Evolutionary conservation across 352 stramenopile genomes (phyloP).

Genomic region (Globisporangium mamillatum): DNA sequence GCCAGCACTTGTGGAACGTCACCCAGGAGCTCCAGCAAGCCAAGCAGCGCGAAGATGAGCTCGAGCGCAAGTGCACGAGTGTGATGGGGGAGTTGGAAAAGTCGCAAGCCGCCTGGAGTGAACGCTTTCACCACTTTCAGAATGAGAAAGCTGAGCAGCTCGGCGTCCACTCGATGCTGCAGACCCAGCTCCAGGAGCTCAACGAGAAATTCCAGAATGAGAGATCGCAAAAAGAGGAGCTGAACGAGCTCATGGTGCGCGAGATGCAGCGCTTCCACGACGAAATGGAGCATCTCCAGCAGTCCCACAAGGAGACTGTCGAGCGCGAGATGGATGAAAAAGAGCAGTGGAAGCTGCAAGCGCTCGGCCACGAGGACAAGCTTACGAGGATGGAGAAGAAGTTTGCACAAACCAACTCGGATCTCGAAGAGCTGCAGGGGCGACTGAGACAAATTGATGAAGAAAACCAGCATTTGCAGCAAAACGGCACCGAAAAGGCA

Average conservation of each 20-base stretch:
- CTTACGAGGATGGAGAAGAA: conserved; percentile 18
- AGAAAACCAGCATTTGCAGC: conserved; percentile 45
- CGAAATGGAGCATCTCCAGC: conserved; percentile 33
- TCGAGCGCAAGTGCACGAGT: conserved; percentile 21
- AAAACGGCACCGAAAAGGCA: conserved; percentile 42
- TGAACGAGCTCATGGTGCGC: conserved; percentile 52
- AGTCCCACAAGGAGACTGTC: conserved; percentile 23
- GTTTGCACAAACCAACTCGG: conserved; percentile 16
- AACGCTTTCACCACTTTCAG: conserved; percentile 44
- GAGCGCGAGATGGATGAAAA: conserved; percentile 25
- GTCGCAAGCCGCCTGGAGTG: conserved; percentile 21
- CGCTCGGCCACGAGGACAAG: conserved; percentile 20
- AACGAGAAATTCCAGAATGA: conserved; percentile 35
- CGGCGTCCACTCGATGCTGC: conserved; percentile 27
- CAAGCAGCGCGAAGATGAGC: conserved; percentile 29
- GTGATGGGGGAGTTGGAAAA: conserved; percentile 28
- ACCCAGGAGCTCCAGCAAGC: conserved; percentile 44
- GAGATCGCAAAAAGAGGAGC: conserved; percentile 59
- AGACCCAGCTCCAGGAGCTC: conserved; percentile 35
- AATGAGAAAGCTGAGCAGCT: conserved; percentile 40
- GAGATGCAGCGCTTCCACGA: conserved; percentile 46
- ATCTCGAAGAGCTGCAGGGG: conserved; percentile 32
- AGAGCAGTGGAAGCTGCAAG: conserved; percentile 25
- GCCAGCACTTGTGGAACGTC: conserved; percentile 56
- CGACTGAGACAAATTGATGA: conserved; percentile 31